Conservation (phyloP, 768 basidiomycete species). For the Macrolepiota fuliginosa region DNA sequence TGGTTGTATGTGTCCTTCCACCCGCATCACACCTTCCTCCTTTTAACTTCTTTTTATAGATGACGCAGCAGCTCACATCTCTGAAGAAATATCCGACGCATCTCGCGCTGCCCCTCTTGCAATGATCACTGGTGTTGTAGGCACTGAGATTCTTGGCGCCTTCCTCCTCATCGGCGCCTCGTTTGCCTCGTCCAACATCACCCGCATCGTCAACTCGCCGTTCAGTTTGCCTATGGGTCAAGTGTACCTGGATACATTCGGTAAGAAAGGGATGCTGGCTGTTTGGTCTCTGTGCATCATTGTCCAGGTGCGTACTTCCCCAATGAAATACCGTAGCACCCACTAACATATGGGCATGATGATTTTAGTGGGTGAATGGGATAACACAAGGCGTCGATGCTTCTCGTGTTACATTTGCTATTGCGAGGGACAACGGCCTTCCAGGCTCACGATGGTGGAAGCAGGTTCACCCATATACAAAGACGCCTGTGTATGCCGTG, state of each 20-base stretch:
- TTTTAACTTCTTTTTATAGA: conserved; percentile 30
- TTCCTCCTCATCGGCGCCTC: conserved; percentile 52
- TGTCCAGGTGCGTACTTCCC: conserved; percentile 11
- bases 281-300: conserved; percentile 62
- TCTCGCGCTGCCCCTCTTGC: conserved; percentile 56
- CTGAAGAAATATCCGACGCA: conserved; percentile 59
- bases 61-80: conserved; percentile 64
- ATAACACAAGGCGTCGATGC: too few relatives aligned
- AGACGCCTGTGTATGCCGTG: conserved; percentile 39
- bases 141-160: conserved; percentile 54
- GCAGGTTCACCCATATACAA: too few relatives aligned
- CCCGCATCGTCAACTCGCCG: conserved; percentile 37
- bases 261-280: conserved; percentile 57
- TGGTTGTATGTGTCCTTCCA: conserved; percentile 44
- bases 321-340: neutral
- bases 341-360: neutral
- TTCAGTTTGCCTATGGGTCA: conserved; percentile 62
- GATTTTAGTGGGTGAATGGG: conserved; percentile 54
- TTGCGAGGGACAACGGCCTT: too few relatives aligned
- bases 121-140: conserved; percentile 51
- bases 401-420: too few relatives aligned
- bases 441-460: too few relatives aligned
- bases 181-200: conserved; percentile 50
- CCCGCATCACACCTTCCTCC: neutral
- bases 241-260: conserved; percentile 52